phyloP scores from a whole-genome alignment of 805 yeast species.

The Candida ipomoeae region DNA sequence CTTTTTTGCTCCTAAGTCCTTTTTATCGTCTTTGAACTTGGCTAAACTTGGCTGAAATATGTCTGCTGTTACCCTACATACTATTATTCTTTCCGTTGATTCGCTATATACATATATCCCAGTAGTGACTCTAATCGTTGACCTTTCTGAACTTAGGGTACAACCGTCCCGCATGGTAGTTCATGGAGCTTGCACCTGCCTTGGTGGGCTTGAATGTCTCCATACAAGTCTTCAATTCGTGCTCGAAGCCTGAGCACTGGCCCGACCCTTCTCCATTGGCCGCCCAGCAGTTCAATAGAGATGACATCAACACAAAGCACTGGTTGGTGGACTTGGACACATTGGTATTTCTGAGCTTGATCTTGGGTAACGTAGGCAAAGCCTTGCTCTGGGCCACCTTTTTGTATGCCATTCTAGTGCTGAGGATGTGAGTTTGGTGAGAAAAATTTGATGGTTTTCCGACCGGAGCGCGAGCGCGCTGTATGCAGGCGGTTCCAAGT shows the following conservation, averaged over 20 bases:
- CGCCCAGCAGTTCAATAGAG: conserved; percentile 92
- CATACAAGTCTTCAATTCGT: conserved; percentile 74
- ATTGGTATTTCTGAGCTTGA: conserved; percentile 64
- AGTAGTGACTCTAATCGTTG: conserved; percentile 26
- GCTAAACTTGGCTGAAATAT: not conserved
- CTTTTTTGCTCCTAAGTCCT: conserved; percentile 7
- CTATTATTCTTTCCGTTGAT: conserved; percentile 1
- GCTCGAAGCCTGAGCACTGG: conserved; percentile 61
- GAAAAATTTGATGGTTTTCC: conserved; percentile 6
- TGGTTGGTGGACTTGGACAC: conserved; percentile 58
- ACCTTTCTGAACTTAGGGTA: conserved; percentile 50
- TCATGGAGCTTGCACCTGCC: conserved; percentile 43
- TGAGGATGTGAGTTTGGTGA: conserved; percentile 1
- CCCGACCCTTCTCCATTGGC: conserved; percentile 82
- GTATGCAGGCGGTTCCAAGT: not conserved
- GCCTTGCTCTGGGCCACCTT: conserved; percentile 39
- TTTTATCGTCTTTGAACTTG: not conserved
- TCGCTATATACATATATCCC: conserved; percentile 8
- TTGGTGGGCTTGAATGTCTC: conserved; percentile 39
- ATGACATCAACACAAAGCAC: conserved; percentile 78
- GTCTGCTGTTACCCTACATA: not conserved
- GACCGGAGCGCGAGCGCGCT: not conserved
- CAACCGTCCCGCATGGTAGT: conserved; percentile 54
- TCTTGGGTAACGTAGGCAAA: conserved; percentile 68
- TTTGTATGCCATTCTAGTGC: conserved; percentile 37